These are phyloP conservation scores for Jimgerdemannia flammicorona DNA, from an alignment of 192 early-diverging fungal genomes.

Conservation along the genomic window DNA sequence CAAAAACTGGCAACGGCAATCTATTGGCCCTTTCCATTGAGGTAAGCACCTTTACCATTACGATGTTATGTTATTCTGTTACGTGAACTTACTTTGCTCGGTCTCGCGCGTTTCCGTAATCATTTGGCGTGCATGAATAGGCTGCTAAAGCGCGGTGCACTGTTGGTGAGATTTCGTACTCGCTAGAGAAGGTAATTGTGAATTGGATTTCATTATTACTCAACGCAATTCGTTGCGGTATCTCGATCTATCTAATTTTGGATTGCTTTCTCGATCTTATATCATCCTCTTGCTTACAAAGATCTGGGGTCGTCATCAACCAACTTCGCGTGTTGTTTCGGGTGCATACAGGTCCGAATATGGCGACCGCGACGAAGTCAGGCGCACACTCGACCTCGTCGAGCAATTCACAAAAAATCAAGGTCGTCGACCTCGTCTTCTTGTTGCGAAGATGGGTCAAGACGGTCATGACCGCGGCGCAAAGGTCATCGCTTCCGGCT, in stretches of 20 bases:
- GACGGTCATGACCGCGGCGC: slow-evolving; percentile 94
- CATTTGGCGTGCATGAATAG: slow-evolving; percentile 16
- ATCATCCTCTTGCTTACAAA: neutral
- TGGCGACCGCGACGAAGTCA: slow-evolving; percentile 59
- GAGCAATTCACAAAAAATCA: slow-evolving; percentile 64
- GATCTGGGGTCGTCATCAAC: slow-evolving; percentile 81
- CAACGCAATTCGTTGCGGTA: neutral
- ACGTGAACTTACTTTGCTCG: neutral
- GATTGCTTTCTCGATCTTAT: too few relatives aligned
- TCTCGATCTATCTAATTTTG: neutral
- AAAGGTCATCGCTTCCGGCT: slow-evolving; percentile 88
- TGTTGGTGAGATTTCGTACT: slow-evolving; percentile 81
- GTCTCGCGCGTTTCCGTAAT: neutral
- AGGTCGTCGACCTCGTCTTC: slow-evolving; percentile 83
- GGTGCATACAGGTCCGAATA: slow-evolving; percentile 87
- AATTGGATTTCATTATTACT: too few relatives aligned
- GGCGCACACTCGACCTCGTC: slow-evolving; percentile 56
- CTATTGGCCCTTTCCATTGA: slow-evolving; percentile 70
- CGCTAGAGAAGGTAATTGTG: slow-evolving; percentile 55
- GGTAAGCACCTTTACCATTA: slow-evolving; percentile 21
- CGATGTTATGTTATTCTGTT: neutral
- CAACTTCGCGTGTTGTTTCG: slow-evolving; percentile 73
- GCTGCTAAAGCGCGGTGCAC: slow-evolving; percentile 76
- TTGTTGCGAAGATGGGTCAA: slow-evolving; percentile 93
- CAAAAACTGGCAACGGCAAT: slow-evolving; percentile 64